Evolutionary conservation across 78 protist genomes (phyloP).

Genomic region (Dictyostelium discoideum): dicty_2.7 NC_007089.4:6298501-6299000

Average conservation of each 20-base stretch:
- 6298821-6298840: background rate
- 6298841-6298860: background rate
- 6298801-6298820: background rate
- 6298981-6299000: background rate
- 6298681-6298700: background rate
- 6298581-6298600: background rate
- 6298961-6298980: background rate
- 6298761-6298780: constrained; percentile 20
- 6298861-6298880: background rate
- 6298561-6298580: background rate
- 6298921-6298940: background rate
- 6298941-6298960: background rate
- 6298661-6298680: background rate
- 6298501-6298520: background rate
- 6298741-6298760: background rate
- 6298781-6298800: background rate
- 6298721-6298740: constrained; percentile 8
- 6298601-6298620: background rate
- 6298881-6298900: background rate
- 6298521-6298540: background rate
- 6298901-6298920: background rate
- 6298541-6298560: background rate
- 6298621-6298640: background rate
- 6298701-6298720: background rate
- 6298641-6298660: background rate